These are phyloP conservation scores for Thinopyrum obtusiflorum DNA, from an alignment of 202 grass and related monocot species.

Conservation along the genomic window DNA sequence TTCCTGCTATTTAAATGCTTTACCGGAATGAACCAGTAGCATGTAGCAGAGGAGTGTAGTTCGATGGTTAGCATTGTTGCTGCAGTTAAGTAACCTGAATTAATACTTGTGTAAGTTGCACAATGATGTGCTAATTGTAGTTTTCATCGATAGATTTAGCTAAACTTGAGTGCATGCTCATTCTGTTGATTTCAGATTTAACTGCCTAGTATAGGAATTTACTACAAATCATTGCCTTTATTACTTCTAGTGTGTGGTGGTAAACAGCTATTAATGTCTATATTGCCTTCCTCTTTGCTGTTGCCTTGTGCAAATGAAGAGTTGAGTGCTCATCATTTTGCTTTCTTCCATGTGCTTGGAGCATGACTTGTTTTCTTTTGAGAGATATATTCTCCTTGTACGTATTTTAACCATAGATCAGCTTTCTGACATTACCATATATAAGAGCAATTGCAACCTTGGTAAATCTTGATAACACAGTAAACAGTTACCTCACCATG, in stretches of 20 bases:
- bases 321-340: conserved; percentile 18
- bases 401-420: conserved; percentile 9
- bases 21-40: background rate
- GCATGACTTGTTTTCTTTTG: conserved; percentile 6
- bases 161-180: conserved; percentile 24
- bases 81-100: conserved; percentile 16
- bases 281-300: conserved; percentile 10
- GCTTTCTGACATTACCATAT: background rate
- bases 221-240: conserved; percentile 29
- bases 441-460: background rate
- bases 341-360: background rate
- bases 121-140: conserved; percentile 2
- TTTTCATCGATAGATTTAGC: conserved; percentile 19
- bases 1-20: conserved; percentile 17
- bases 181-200: conserved; percentile 31
- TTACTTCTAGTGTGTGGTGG: conserved; percentile 22
- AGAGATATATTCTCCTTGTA: conserved; percentile 6
- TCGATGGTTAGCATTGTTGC: conserved; percentile 2
- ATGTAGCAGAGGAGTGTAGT: background rate
- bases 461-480: conserved; percentile 3
- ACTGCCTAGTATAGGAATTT: conserved; percentile 23
- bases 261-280: conserved; percentile 22
- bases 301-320: conserved; percentile 6
- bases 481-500: background rate
- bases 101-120: background rate